Evolutionary conservation across 208 protist genomes (phyloP).

Genomic region (Sergeia podlipaevii): DNA sequence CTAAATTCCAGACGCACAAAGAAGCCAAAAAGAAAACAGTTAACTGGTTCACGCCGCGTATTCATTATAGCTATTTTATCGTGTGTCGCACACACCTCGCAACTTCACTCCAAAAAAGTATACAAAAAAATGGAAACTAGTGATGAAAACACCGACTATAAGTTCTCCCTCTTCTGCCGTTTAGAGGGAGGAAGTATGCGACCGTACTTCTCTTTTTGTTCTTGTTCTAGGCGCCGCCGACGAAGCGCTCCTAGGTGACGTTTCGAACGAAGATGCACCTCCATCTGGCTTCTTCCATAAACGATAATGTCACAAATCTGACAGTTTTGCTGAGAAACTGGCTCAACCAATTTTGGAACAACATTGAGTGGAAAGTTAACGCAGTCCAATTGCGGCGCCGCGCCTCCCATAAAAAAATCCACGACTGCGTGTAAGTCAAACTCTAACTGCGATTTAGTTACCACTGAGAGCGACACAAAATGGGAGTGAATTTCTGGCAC

Average conservation of each 20-base stretch:
- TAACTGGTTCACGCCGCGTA: no score
- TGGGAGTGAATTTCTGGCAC: no score
- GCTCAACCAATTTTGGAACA: not conserved
- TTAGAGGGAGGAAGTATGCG: conserved; percentile 51
- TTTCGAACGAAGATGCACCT: conserved; percentile 53
- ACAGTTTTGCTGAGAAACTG: conserved; percentile 55
- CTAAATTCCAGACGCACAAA: no score
- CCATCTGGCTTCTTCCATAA: conserved; percentile 46
- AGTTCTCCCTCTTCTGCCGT: not conserved
- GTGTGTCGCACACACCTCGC: no score
- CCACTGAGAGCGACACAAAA: conserved; percentile 35
- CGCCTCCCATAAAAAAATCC: not conserved
- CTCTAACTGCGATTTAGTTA: no score
- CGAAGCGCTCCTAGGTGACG: conserved; percentile 55
- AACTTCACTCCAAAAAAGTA: no score
- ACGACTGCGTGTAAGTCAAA: not conserved
- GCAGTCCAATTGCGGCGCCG: no score
- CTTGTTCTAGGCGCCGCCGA: conserved; percentile 32
- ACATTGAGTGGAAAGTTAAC: conserved; percentile 18
- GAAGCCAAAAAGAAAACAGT: no score
- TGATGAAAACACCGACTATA: not conserved
- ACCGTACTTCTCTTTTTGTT: conserved; percentile 58
- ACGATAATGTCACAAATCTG: conserved; percentile 46
- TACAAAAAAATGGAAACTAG: not conserved
- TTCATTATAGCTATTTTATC: no score